A percentile compares a stretch with the other conserved stretches of the same genome.
These are phyloP conservation scores for Trichoderma sp. DNA, from an alignment of 2,329 filamentous ascomycete species.

Conservation along the genomic window DNA sequence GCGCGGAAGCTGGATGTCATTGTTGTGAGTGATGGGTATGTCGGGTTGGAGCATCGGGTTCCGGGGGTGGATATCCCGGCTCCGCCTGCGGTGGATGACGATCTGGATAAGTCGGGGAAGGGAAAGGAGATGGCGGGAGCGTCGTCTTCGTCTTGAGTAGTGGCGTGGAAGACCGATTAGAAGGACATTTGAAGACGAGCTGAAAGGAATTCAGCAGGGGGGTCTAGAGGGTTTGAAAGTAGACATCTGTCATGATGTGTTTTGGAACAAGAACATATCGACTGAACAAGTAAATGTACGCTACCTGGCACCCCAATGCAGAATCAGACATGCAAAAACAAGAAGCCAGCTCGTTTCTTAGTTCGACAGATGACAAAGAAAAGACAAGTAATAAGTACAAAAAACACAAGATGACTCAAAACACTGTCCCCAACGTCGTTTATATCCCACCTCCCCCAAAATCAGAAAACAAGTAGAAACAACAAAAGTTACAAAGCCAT, in stretches of 20 bases:
- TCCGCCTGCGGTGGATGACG: conserved; percentile 52
- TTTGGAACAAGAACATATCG: too few species aligned
- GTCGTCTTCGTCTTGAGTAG: neutral
- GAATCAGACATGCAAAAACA: too few species aligned
- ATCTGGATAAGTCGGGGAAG: conserved; percentile 40
- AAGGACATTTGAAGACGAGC: too few species aligned
- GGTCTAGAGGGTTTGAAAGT: neutral
- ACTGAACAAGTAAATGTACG: too few species aligned
- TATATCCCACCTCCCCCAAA: conserved; percentile 17
- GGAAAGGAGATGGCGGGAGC: neutral
- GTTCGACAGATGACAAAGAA: neutral
- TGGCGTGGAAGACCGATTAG: neutral
- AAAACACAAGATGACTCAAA: neutral
- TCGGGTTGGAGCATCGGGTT: conserved; percentile 66
- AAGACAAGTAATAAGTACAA: neutral
- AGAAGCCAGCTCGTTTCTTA: neutral
- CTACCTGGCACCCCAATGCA: too few species aligned
- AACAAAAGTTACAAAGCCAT: conserved; percentile 16
- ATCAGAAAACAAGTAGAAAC: conserved; percentile 26
- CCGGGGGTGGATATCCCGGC: conserved; percentile 56
- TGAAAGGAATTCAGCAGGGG: too few species aligned
- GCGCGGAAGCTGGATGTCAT: conserved; percentile 69
- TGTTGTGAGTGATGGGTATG: conserved; percentile 85
- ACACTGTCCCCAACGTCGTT: neutral
- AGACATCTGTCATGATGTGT: neutral